Percentiles rank a stretch among this genome's conserved stretches.
Evolutionary conservation across 1,139 yeast species (phyloP).

Genomic region (Pneumocystis murina): DNA sequence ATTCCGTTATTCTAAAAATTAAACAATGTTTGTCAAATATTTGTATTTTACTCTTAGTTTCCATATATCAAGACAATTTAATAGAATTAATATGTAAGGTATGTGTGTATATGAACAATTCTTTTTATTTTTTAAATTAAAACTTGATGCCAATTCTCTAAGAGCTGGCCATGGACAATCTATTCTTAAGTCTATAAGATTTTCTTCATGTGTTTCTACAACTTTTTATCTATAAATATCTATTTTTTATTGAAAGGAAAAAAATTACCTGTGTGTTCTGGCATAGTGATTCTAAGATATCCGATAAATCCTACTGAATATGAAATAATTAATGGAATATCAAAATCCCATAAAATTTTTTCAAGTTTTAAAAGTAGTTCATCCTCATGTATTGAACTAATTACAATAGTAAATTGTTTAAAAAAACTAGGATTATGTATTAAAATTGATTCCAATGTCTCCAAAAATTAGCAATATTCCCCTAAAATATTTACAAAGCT

Average conservation of each 20-base stretch:
- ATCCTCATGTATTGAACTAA: slow-evolving; percentile 26
- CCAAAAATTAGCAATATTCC: slow-evolving; percentile 13
- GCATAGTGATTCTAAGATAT: slow-evolving; percentile 38
- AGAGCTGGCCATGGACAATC: slow-evolving; percentile 67
- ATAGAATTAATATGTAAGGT: slow-evolving; percentile 56
- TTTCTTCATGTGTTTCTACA: slow-evolving; percentile 61
- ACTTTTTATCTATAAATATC: slow-evolving; percentile 21
- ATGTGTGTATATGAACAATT: slow-evolving; percentile 49
- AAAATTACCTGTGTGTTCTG: slow-evolving; percentile 32
- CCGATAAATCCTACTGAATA: slow-evolving; percentile 56
- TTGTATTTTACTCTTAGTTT: slow-evolving; percentile 14
- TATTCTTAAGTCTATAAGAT: slow-evolving; percentile 52
- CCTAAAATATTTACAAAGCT: slow-evolving; percentile 13
- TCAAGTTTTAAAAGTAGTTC: slow-evolving; percentile 21
- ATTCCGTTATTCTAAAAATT: slow-evolving; percentile 20
- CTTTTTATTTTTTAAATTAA: slow-evolving; percentile 35
- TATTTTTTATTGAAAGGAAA: neutral
- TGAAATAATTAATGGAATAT: slow-evolving; percentile 41
- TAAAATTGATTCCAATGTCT: slow-evolving; percentile 7
- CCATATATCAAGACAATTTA: slow-evolving; percentile 42
- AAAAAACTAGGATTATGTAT: slow-evolving; percentile 27
- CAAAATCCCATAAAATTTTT: slow-evolving; percentile 29
- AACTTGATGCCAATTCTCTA: slow-evolving; percentile 34
- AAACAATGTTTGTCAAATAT: neutral
- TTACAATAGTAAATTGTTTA: slow-evolving; percentile 39